These are phyloP conservation scores for Elsinoe arachidis DNA, from an alignment of 2,329 filamentous ascomycete species.

Conservation along the genomic window DNA sequence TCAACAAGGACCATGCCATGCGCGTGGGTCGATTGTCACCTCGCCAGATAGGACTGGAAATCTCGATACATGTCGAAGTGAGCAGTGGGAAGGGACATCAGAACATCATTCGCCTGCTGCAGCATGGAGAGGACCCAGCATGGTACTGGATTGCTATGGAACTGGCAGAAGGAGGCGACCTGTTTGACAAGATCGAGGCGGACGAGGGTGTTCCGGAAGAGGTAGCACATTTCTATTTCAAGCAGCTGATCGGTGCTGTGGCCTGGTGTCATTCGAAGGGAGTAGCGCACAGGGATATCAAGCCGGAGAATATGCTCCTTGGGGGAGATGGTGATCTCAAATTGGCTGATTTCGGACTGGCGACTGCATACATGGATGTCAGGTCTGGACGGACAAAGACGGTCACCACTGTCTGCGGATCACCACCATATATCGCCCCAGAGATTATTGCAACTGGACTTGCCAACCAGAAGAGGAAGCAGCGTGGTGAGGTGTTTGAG, in stretches of 20 bases:
- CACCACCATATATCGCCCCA: conserved; percentile 92
- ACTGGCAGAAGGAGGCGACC: conserved; percentile 83
- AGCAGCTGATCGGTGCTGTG: conserved; percentile 80
- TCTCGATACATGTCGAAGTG: conserved; percentile 79
- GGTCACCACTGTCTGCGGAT: conserved; percentile 85
- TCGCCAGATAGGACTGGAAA: conserved; percentile 87
- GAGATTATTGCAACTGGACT: conserved; percentile 60
- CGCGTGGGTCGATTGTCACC: conserved; percentile 79
- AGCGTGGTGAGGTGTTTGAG: conserved; percentile 29
- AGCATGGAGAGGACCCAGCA: conserved; percentile 69
- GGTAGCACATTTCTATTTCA: conserved; percentile 93
- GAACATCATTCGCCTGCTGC: conserved; percentile 90
- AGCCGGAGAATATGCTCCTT: conserved; percentile 87
- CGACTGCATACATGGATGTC: conserved; percentile 80
- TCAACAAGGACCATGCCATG: conserved; percentile 92
- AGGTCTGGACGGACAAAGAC: conserved; percentile 66
- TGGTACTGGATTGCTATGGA: conserved; percentile 99
- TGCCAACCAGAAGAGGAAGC: conserved; percentile 37
- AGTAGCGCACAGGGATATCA: conserved; percentile 69
- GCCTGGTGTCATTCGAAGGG: conserved; percentile 95
- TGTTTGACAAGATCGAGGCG: conserved; percentile 99
- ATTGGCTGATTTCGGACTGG: conserved; percentile 92
- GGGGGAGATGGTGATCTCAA: conserved; percentile 80
- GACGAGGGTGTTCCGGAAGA: conserved; percentile 91
- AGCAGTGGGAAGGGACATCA: conserved; percentile 58